These are phyloP conservation scores for Rhodotorula sp. DNA, from an alignment of 1,284 basidiomycete genomes.

Conservation along the genomic window DNA sequence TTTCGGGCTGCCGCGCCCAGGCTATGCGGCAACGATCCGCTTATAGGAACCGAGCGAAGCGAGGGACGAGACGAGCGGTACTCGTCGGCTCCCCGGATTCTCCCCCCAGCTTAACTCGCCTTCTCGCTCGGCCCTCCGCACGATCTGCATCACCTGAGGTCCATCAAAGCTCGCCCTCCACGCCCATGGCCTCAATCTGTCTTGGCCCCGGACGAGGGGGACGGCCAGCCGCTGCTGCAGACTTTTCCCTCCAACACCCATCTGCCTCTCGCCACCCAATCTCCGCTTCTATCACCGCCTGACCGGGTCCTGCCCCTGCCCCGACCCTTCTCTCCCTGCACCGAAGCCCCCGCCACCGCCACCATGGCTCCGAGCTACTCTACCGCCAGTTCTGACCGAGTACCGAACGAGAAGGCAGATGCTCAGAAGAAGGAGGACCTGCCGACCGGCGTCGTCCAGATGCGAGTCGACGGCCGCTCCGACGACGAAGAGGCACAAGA, in stretches of 20 bases:
- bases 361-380: conserved; percentile 4
- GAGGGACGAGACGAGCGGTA: too few species aligned
- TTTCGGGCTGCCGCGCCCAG: too few species aligned
- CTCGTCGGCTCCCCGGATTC: not conserved
- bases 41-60: too few species aligned
- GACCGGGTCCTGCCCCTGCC: not conserved
- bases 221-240: too few species aligned
- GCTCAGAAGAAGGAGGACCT: conserved; percentile 7
- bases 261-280: not conserved
- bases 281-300: not conserved
- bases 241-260: not conserved
- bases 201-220: not conserved
- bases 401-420: conserved; percentile 3
- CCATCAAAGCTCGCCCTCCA: not conserved
- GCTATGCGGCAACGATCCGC: too few species aligned
- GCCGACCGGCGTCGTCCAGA: conserved; percentile 13
- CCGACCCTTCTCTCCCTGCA: not conserved
- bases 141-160: too few species aligned
- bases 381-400: not conserved
- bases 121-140: too few species aligned
- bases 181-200: not conserved
- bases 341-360: not conserved
- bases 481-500: conserved; percentile 6
- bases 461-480: conserved; percentile 7
- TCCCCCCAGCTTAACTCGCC: too few species aligned